Percentiles rank a stretch among this genome's conserved stretches.
These are phyloP conservation scores for Mrakia gelida DNA, from an alignment of 768 basidiomycete species.

Conservation along the genomic window DNA sequence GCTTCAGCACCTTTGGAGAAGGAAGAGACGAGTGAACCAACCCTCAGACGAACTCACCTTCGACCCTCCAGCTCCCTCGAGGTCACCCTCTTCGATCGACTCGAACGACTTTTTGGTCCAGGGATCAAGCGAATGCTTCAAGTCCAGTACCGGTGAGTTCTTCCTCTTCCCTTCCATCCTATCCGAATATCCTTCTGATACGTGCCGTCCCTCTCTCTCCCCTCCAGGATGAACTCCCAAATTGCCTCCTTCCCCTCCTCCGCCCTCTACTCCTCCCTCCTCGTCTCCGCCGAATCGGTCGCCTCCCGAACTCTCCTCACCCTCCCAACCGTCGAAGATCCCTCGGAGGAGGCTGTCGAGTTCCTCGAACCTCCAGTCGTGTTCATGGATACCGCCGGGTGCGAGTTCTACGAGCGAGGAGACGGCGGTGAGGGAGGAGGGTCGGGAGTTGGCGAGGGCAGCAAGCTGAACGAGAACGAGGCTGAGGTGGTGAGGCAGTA, in stretches of 20 bases:
- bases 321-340: slow-evolving; percentile 53
- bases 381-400: slow-evolving; percentile 91
- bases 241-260: slow-evolving; percentile 83
- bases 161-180: not conserved
- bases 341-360: slow-evolving; percentile 63
- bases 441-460: slow-evolving; percentile 57
- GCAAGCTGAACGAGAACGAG: slow-evolving; percentile 91
- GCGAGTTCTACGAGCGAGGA: slow-evolving; percentile 79
- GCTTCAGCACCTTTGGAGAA: not conserved
- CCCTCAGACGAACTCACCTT: slow-evolving; percentile 40
- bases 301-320: slow-evolving; percentile 66
- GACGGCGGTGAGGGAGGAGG: slow-evolving; percentile 56
- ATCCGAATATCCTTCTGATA: no score
- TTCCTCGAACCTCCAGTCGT: slow-evolving; percentile 70
- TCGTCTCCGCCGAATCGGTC: slow-evolving; percentile 68
- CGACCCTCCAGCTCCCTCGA: slow-evolving; percentile 69
- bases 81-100: slow-evolving; percentile 83
- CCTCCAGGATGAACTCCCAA: slow-evolving; percentile 75
- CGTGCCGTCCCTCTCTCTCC: not conserved
- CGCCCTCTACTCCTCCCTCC: slow-evolving; percentile 67
- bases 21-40: no score
- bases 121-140: slow-evolving; percentile 80
- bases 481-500: slow-evolving; percentile 76
- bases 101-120: slow-evolving; percentile 81
- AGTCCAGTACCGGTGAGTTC: slow-evolving; percentile 63